Conservation (phyloP, 805 yeast species). For the Nakazawaea pomicola region DNA sequence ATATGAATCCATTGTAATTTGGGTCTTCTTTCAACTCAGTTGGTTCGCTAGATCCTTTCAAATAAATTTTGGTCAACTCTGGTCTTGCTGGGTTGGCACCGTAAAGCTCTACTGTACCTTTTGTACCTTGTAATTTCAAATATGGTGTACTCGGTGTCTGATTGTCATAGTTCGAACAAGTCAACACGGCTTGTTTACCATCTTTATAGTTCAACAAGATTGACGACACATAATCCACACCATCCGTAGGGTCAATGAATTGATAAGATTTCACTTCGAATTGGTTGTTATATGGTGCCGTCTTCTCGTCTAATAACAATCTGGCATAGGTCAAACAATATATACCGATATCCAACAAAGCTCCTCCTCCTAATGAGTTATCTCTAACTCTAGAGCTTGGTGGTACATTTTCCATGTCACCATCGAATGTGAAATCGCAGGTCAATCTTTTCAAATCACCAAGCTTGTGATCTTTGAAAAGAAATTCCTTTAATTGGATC, state of each 20-base stretch:
- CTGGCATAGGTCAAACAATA: conserved; percentile 45
- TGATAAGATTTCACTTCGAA: conserved; percentile 26
- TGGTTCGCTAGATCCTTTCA: conserved; percentile 20
- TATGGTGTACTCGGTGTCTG: conserved; percentile 8
- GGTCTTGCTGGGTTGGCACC: conserved; percentile 21
- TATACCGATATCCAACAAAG: conserved; percentile 50
- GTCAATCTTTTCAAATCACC: conserved; percentile 42
- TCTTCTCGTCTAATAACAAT: conserved; percentile 29
- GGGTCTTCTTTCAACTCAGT: conserved; percentile 29
- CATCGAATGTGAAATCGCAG: conserved; percentile 37
- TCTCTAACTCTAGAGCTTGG: conserved; percentile 34
- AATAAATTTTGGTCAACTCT: conserved; percentile 26
- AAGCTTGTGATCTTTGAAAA: conserved; percentile 35
- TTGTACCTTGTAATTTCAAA: conserved; percentile 16
- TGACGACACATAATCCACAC: conserved; percentile 37
- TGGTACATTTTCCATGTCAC: conserved; percentile 28
- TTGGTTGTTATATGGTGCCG: conserved; percentile 25
- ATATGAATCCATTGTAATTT: conserved; percentile 44
- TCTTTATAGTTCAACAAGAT: conserved; percentile 30
- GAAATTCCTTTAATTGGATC: conserved; percentile 26
- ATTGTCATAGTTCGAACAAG: conserved; percentile 18
- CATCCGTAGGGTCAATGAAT: conserved; percentile 29
- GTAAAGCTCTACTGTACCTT: conserved; percentile 17
- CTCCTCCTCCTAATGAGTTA: conserved; percentile 49
- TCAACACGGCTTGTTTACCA: conserved; percentile 37